Conservation (phyloP, 768 basidiomycete genomes). For the Tubosaeta brunneosetosa region DNA sequence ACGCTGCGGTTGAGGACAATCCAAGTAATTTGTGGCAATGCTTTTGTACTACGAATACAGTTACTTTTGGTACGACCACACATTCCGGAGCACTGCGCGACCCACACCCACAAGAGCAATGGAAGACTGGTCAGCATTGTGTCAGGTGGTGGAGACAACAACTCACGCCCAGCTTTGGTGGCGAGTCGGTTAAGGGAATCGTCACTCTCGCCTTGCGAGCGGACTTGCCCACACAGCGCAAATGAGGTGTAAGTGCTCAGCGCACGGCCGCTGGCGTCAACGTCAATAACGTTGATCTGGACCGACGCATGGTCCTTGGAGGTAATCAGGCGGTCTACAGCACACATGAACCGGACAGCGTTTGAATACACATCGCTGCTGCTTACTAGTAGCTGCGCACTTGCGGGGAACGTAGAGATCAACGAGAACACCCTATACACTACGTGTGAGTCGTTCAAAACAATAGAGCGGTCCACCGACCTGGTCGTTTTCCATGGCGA, state of each 20-base stretch:
- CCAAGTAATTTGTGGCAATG: constrained; percentile 19
- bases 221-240: constrained; percentile 90
- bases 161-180: constrained; percentile 91
- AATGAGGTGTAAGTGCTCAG: constrained; percentile 81
- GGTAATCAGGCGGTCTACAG: constrained; percentile 90
- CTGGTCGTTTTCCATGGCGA: constrained; percentile 87
- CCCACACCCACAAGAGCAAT: not conserved
- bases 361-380: not conserved
- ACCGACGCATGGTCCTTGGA: constrained; percentile 99
- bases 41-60: constrained; percentile 10
- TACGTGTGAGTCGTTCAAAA: constrained; percentile 1
- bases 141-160: not conserved
- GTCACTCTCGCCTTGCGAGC: constrained; percentile 93
- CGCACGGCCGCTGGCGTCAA: constrained; percentile 84
- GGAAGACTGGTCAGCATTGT: constrained; percentile 7
- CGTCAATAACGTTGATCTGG: constrained; percentile 92
- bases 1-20: not conserved
- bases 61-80: constrained; percentile 95
- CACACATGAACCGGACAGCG: not conserved
- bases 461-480: constrained; percentile 38
- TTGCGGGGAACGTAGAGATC: constrained; percentile 99
- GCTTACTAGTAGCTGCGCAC: constrained; percentile 94
- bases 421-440: constrained; percentile 84
- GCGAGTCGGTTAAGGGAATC: constrained; percentile 96
- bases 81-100: constrained; percentile 82